A percentile compares a stretch with the other conserved stretches of the same genome.
Evolutionary conservation across 2,329 filamentous ascomycete genomes (phyloP).

Genomic region (Akanthomyces dipterigenus): DNA sequence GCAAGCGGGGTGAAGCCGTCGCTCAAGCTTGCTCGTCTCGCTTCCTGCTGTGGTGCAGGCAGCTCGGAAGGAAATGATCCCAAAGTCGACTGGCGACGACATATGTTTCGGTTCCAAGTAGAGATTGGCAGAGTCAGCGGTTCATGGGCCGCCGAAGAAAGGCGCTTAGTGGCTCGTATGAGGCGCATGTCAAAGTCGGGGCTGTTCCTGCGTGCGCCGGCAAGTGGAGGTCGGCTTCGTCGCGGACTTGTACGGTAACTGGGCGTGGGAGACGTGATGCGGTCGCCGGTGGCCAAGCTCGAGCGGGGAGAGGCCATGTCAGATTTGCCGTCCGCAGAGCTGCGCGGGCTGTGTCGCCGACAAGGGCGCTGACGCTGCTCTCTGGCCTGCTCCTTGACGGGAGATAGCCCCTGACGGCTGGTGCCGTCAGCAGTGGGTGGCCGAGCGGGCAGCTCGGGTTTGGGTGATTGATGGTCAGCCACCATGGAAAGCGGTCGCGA

Average conservation of each 20-base stretch:
- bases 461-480: constrained; percentile 45
- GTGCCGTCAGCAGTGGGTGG: constrained; percentile 22
- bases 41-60: background rate
- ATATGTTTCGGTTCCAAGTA: background rate
- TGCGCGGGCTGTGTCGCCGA: background rate
- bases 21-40: background rate
- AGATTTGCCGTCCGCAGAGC: background rate
- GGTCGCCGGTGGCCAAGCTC: background rate
- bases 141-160: background rate
- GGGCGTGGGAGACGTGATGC: background rate
- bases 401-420: constrained; percentile 10
- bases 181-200: background rate
- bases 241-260: constrained; percentile 2
- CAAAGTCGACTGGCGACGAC: background rate
- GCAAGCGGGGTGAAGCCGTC: background rate
- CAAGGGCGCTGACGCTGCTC: background rate
- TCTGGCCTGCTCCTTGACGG: constrained; percentile 4
- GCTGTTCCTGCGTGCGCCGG: background rate
- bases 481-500: constrained; percentile 49
- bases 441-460: constrained; percentile 20
- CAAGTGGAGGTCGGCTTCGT: background rate
- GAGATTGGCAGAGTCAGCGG: background rate
- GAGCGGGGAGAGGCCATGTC: background rate
- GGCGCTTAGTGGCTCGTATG: background rate
- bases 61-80: background rate